Evolutionary conservation across 768 basidiomycete genomes (phyloP), one percentile per base, ranked within the genome.

Genomic region (Gloeophyllum trabeum): DNA sequence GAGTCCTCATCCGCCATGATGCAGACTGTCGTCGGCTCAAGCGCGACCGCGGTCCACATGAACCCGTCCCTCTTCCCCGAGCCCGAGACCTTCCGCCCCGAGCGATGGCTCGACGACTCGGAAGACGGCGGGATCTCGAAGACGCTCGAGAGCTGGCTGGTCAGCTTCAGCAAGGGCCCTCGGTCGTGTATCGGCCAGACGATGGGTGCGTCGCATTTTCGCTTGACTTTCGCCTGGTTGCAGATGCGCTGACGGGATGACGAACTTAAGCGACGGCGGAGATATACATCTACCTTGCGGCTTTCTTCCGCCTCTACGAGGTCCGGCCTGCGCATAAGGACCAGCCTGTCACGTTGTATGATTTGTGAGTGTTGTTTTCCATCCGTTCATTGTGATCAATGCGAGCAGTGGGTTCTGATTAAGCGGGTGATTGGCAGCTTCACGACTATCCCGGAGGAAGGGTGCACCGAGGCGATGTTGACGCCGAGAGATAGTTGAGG

Each of bases 21-120:
- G 14, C 37, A 71, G 69, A 64, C 68, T 5, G 51, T 63, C 1
- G 64, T 70, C 2, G 59, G 63, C 13, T 65, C 65, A 58, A 62
- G 65, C 3, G 53, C 60, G 6, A 60, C 53, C 0, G 58, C 67
- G 28, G 47, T 71, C 22, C 69, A 70, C 41, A 51, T 51, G 21
- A 63, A 67, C 42, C 50, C 61, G 1, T 53, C 57, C 12, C 56
- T 72, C 12, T 72, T 70, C 46, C 59, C 61, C 4, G 54, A 67
- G 10, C 67, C 70, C 0, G 44, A 53, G 16, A 41, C 23, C 5
- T 71, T 73, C 46, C 40, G 50, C 14, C 68, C 70, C 0, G 65
- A 69, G 36, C 53, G 71, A 20, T 71, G 70, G 71, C 54, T 70
- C 2, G 50, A 55, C 14, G 47, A n/a, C n/a, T n/a, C n/a, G 55